Conservation (phyloP, 495 filamentous ascomycete genomes). For the Trichoderma gamsii region DNA sequence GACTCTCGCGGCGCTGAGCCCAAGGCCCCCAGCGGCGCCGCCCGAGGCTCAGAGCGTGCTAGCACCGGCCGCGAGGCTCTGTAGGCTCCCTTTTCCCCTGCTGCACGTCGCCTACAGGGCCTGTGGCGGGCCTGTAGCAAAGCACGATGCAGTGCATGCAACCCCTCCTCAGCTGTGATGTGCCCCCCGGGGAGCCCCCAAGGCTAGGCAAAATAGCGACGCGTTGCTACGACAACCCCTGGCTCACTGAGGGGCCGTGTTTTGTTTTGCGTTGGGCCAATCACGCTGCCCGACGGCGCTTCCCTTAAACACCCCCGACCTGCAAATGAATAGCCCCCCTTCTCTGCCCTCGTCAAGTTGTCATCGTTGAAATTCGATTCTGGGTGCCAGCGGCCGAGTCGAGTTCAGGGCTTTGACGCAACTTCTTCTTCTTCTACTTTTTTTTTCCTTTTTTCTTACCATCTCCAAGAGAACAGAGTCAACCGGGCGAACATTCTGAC, state of each 20-base stretch:
- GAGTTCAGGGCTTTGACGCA: background rate
- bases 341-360: background rate
- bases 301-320: conserved; percentile 9
- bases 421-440: background rate
- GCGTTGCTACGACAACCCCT: conserved; percentile 10
- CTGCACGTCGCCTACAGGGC: background rate
- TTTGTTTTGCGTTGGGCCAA: conserved; percentile 13
- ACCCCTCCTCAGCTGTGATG: conserved; percentile 6
- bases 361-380: background rate
- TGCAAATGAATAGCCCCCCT: conserved; percentile 5
- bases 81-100: background rate
- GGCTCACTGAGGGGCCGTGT: conserved; percentile 7
- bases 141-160: background rate
- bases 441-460: background rate
- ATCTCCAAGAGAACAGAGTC: conserved; percentile 3
- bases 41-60: background rate
- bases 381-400: conserved; percentile 8
- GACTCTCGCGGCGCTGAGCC: background rate
- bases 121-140: background rate
- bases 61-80: background rate
- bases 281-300: conserved; percentile 11
- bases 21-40: background rate
- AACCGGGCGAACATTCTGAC: conserved; percentile 12
- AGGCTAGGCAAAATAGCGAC: background rate
- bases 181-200: conserved; percentile 6